Evolutionary conservation across 345 rosid genomes (phyloP).

Genomic region (Boechera stricta): DNA sequence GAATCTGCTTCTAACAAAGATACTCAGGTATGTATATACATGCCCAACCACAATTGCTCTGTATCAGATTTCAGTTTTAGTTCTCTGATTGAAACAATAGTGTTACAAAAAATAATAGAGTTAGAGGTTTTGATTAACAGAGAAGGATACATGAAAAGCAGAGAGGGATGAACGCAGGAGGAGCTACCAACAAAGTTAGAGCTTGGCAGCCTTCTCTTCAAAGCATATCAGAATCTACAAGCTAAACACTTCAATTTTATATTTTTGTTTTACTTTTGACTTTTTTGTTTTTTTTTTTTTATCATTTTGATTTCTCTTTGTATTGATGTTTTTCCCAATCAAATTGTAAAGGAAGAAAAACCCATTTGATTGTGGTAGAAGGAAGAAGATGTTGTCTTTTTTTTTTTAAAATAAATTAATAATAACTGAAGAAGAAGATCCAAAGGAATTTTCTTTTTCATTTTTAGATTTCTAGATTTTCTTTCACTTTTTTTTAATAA

Average conservation of each 20-base stretch:
- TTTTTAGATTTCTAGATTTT: background rate
- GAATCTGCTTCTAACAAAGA: constrained; percentile 39
- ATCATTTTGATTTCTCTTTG: constrained; percentile 42
- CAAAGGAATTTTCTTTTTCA: constrained; percentile 6
- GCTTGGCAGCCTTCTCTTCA: constrained; percentile 51
- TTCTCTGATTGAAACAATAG: background rate
- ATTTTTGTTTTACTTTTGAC: constrained; percentile 6
- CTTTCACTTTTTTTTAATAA: background rate
- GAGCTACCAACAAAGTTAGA: constrained; percentile 36
- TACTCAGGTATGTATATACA: constrained; percentile 33
- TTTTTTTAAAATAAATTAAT: background rate
- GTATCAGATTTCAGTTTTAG: constrained; percentile 19
- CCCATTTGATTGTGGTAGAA: constrained; percentile 39
- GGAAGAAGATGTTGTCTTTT: constrained; percentile 10
- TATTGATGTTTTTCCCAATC: constrained; percentile 42
- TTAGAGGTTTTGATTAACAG: constrained; percentile 21
- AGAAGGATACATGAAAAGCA: constrained; percentile 31
- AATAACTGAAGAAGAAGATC: background rate
- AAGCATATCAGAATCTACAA: constrained; percentile 46
- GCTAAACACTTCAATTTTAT: background rate
- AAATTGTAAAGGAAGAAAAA: constrained; percentile 42
- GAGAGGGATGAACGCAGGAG: constrained; percentile 36
- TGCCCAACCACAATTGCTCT: background rate
- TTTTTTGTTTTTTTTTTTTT: constrained; percentile 6
- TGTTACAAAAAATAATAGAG: background rate